Percentiles rank a stretch among this genome's conserved stretches.
Conservation (phyloP, 177 flowering plant species). For the Telopea speciosissima region DNA sequence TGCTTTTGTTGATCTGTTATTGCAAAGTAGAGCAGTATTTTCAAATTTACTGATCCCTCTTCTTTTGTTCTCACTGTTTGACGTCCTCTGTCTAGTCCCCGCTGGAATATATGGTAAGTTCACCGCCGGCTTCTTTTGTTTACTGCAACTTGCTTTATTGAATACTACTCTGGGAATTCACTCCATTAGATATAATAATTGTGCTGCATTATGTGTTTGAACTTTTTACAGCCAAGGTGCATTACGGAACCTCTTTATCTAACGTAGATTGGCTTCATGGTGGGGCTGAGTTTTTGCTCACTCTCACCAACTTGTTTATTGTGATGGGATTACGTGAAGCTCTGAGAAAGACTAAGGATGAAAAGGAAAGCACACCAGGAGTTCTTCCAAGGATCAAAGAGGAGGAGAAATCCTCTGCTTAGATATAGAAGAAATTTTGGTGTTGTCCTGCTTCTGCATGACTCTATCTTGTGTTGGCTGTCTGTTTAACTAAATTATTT, state of each 20-base stretch:
- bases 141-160: neutral
- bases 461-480: too few relatives aligned
- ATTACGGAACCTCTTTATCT: constrained; percentile 86
- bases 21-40: neutral
- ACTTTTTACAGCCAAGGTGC: constrained; percentile 71
- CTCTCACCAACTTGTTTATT: constrained; percentile 81
- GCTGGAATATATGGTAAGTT: constrained; percentile 92
- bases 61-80: constrained; percentile 14
- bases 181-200: neutral
- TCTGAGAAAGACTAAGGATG: constrained; percentile 40
- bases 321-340: constrained; percentile 77
- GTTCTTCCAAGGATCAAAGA: constrained; percentile 26
- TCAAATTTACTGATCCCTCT: constrained; percentile 13
- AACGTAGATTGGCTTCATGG: constrained; percentile 98
- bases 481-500: too few relatives aligned
- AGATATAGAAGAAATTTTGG: constrained; percentile 14
- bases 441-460: too few relatives aligned
- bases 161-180: neutral
- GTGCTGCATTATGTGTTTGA: neutral
- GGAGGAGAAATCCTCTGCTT: constrained; percentile 38
- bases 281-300: constrained; percentile 87
- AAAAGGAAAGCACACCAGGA: constrained; percentile 19
- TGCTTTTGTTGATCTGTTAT: neutral
- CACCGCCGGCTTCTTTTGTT: neutral
- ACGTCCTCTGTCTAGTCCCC: constrained; percentile 48